A percentile compares a stretch with the other conserved stretches of the same genome.
Conservation (phyloP, 805 yeast species). For the Metschnikowia reukaufii region DNA sequence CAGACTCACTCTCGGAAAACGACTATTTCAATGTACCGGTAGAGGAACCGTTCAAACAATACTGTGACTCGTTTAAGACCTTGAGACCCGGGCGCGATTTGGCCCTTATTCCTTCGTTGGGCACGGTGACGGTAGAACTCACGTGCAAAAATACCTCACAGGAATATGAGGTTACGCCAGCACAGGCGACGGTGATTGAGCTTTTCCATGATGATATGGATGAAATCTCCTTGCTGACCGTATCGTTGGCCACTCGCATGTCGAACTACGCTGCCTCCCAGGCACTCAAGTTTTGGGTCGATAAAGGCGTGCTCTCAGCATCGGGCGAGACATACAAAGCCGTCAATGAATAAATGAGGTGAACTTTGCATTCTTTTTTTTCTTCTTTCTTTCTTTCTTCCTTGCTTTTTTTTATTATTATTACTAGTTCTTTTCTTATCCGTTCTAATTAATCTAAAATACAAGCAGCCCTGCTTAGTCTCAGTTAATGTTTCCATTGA, state of each 20-base stretch:
- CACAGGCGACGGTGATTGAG: slow-evolving; percentile 63
- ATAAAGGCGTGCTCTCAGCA: slow-evolving; percentile 47
- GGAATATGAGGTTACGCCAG: slow-evolving; percentile 58
- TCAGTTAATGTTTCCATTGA: slow-evolving; percentile 45
- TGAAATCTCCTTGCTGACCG: slow-evolving; percentile 28
- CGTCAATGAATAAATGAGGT: background rate
- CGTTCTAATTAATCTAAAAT: background rate
- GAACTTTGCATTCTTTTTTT: too few species aligned
- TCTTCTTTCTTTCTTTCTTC: too few species aligned
- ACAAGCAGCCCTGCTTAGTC: background rate
- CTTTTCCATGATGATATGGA: slow-evolving; percentile 43
- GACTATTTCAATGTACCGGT: slow-evolving; percentile 56
- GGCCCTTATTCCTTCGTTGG: slow-evolving; percentile 56
- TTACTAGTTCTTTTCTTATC: background rate
- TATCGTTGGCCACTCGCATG: slow-evolving; percentile 23
- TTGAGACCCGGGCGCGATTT: slow-evolving; percentile 60
- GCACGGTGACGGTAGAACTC: slow-evolving; percentile 61
- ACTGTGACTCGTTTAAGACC: slow-evolving; percentile 41
- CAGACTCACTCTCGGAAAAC: slow-evolving; percentile 26
- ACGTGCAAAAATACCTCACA: slow-evolving; percentile 24
- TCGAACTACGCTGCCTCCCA: slow-evolving; percentile 23
- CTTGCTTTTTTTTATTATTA: too few species aligned
- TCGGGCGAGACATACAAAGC: slow-evolving; percentile 9
- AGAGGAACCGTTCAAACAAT: slow-evolving; percentile 41
- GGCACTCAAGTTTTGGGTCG: slow-evolving; percentile 61